Evolutionary conservation across 2,329 filamentous ascomycete genomes (phyloP), one percentile per base, ranked within the genome.

Genomic region (Ophiostoma novo-ulmi): DNA sequence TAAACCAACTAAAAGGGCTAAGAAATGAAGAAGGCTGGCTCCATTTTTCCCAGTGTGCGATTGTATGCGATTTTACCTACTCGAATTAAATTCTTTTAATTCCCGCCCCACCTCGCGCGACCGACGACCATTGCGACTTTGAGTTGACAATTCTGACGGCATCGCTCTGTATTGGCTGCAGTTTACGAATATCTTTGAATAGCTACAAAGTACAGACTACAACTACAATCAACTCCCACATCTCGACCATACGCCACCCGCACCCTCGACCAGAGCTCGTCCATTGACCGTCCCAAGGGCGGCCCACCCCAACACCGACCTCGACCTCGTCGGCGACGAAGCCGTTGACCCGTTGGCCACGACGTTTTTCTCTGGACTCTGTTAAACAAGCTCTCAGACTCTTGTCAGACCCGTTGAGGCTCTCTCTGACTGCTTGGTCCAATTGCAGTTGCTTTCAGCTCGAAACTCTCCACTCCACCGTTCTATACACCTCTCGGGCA

Each of bases 41-140:
- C 63, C 65, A 67, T 44, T 48, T 48, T 67, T 48, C 44, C n/a
- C 22, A 63, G 58, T 65, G 58, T 65, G 63, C 58, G 39, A 48
- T 67, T 67, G 44, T 65, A 48, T 65, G 63, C n/a, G 63, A n/a
- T 38, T 65, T 65, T 65, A 65, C 22, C 35, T 35, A 63, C 22
- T 11, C 35, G 41, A 44, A 17, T 44, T 67, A 31, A 67, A 67
- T 44, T 31, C 36, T 48, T 67, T 67, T 67, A 66, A 67, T 31
- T 31, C 38, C n/a, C 65, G 65, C 65, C 65, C 65, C 65, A 67
- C 65, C 65, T 44, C n/a, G 65, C 39, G 65, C 65, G 38, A 48
- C n/a, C 65, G 38, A 67, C 22, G 63, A 65, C 63, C 63, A 39
- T 63, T 63, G 36, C 63, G 63, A 64, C 61, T 64, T 65, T 13